These are phyloP conservation scores for Trypanosoma vivax DNA, from an alignment of 208 protist species.

Conservation along the genomic window DNA sequence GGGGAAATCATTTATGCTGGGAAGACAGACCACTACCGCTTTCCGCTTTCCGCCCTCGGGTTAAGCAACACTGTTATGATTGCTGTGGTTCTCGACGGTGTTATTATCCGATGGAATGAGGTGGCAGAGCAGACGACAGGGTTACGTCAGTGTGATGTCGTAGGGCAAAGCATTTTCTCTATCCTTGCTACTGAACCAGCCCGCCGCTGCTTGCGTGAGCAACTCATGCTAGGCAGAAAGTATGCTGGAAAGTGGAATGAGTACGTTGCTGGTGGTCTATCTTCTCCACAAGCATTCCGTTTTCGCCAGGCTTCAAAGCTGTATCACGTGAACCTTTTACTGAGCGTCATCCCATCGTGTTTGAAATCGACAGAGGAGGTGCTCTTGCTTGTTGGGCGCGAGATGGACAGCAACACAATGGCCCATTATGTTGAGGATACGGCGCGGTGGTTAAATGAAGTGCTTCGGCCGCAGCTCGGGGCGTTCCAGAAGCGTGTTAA, in stretches of 20 bases:
- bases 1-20: conserved; percentile 81
- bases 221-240: conserved; percentile 29
- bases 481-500: conserved; percentile 54
- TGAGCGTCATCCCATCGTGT: conserved; percentile 71
- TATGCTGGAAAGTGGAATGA: conserved; percentile 66
- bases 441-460: conserved; percentile 55
- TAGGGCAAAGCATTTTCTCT: conserved; percentile 71
- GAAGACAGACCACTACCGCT: conserved; percentile 76
- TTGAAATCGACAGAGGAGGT: conserved; percentile 45
- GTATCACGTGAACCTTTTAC: conserved; percentile 49
- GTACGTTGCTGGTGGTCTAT: conserved; percentile 41
- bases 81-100: conserved; percentile 71
- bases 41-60: conserved; percentile 46
- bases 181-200: conserved; percentile 42
- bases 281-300: conserved; percentile 39
- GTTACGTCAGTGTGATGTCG: conserved; percentile 42
- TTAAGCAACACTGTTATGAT: conserved; percentile 54
- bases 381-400: conserved; percentile 70
- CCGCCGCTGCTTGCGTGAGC: conserved; percentile 33
- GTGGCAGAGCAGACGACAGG: conserved; percentile 52
- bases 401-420: conserved; percentile 56
- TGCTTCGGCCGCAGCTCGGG: conserved; percentile 65
- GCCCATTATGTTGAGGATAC: conserved; percentile 72
- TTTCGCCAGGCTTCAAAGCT: conserved; percentile 66
- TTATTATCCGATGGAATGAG: conserved; percentile 83